Base-by-base conservation (phyloP, 257 asterid species). In the Coffea canephora region DNA sequence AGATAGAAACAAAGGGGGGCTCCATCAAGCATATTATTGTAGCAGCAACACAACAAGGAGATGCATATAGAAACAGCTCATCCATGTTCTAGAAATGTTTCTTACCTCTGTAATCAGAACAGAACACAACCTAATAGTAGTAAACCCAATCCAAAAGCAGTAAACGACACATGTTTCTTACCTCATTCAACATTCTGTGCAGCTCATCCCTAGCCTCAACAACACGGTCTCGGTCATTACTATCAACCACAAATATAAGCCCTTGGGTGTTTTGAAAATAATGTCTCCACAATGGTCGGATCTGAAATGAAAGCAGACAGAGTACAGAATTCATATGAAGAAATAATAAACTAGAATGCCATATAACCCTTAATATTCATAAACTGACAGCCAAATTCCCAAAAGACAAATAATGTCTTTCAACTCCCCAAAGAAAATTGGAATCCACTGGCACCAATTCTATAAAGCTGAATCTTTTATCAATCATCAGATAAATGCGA, bases 231-330 rank as follows among this genome's bases (percentile, higher is more conserved):
- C 97, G 87, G 82, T 92, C 97, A 80, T 92, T 92, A 73, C 97
- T 92, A 74, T 92, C 97, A 43, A 92, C 97, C 76, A 92, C 97
- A 75, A 92, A 92, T 78, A 92, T 92, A 78, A 92, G 89, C 76
- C 97, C 97, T 87, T 92, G 97, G 27, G 95, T 92, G 87, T 92
- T 92, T 84, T 92, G 97, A 83, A 92, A 92, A 88, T 92, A 92
- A 81, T 90, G 95, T 85, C 97, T 92, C 95, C 97, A 92, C 85
- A 92, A 75, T 85, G 97, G 97, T 70, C 97, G 91, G 84, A 92
- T 92, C 97, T 91, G 87, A 18, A 87, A 78, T 64, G 75, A 59
- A 13, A 66, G n/a, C 79, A 46, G 62, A 65, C 49, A 46, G 45
- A 52, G 73, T 16, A 48, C 27, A 25, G 15, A 48, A 73, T 10